Evolutionary conservation across 2,329 filamentous ascomycete genomes (phyloP).

Genomic region (Nectriaceae sp.): DNA sequence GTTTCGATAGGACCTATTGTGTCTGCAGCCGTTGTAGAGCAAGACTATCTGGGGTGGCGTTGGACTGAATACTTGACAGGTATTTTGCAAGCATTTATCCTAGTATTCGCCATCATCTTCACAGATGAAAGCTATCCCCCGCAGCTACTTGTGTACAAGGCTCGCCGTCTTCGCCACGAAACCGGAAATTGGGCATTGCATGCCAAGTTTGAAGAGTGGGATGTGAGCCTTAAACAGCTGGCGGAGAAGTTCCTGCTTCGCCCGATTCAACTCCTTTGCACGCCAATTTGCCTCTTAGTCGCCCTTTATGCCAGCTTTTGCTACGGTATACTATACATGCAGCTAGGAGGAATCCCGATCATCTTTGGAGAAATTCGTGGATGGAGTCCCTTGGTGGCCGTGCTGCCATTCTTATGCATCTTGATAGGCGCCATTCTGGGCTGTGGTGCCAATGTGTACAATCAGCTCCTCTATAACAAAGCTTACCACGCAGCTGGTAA

Average conservation of each 20-base stretch:
- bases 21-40: slow-evolving; percentile 43
- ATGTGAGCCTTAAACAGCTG: slow-evolving; percentile 62
- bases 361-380: slow-evolving; percentile 64
- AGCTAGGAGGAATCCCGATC: slow-evolving; percentile 54
- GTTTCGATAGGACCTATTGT: slow-evolving; percentile 46
- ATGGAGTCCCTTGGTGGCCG: slow-evolving; percentile 58
- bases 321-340: slow-evolving; percentile 67
- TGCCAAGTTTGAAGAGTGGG: slow-evolving; percentile 69
- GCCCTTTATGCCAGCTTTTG: slow-evolving; percentile 69
- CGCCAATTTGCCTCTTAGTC: slow-evolving; percentile 73
- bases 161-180: slow-evolving; percentile 58
- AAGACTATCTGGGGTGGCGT: slow-evolving; percentile 51
- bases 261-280: slow-evolving; percentile 66
- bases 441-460: slow-evolving; percentile 59
- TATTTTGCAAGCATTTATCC: slow-evolving; percentile 59
- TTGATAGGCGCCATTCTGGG: slow-evolving; percentile 63
- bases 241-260: slow-evolving; percentile 67
- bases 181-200: slow-evolving; percentile 71
- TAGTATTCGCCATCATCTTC: slow-evolving; percentile 57
- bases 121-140: slow-evolving; percentile 68
- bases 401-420: slow-evolving; percentile 65
- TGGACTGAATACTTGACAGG: slow-evolving; percentile 61
- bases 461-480: slow-evolving; percentile 65
- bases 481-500: slow-evolving; percentile 53
- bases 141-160: slow-evolving; percentile 62